Evolutionary conservation across 2,329 filamentous ascomycete species (phyloP), one percentile per base, ranked within the genome.

Genomic region (Aspergillus sp.): DNA sequence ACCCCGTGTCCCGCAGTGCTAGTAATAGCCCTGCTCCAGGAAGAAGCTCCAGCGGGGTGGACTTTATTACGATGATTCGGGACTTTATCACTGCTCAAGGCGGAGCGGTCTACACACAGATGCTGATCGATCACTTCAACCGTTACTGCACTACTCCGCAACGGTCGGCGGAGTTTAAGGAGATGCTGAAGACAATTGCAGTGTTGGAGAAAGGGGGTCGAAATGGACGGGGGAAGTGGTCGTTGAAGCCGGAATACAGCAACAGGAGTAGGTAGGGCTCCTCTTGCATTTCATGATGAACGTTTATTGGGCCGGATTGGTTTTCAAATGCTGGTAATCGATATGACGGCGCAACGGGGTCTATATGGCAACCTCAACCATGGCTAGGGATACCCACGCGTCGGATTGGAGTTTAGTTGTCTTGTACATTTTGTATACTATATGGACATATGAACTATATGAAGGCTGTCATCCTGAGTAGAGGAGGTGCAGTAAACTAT

Each of bases 71-170:
- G 45, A 78, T 89, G 77, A 95, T 96, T 51, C 85, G 86, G 36
- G 82, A 87, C 40, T 97, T 91, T 61, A 85, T 97, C 58, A 79
- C 81, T 42, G 79, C 83, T 20, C 90, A 95, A 51, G 88, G 89
- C 9, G 91, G 91, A 3, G 81, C 83, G 32, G 89, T 89, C 5
- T 85, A 89, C 4, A 92, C 88, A 40, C 90, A 95, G 74, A 86
- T 90, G 78, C 73, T 96, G 42, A 88, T 96, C 20, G 89, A 95
- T 64, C 90, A 96, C 65, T 97, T 96, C 71, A 90, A 92, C 70
- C 83, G 83, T 13, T 88, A 85, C 63, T 95, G 90, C 66, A 82
- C 81, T 19, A 88, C 84, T 41, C 72, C 79, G 22, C 81, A 83
- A 55, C 82, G 89, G 55, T 87, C 86, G 47, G 82, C 84, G 16